phyloP scores from a whole-genome alignment of 345 rosid genomes.

The Iberis pinnata region DNA sequence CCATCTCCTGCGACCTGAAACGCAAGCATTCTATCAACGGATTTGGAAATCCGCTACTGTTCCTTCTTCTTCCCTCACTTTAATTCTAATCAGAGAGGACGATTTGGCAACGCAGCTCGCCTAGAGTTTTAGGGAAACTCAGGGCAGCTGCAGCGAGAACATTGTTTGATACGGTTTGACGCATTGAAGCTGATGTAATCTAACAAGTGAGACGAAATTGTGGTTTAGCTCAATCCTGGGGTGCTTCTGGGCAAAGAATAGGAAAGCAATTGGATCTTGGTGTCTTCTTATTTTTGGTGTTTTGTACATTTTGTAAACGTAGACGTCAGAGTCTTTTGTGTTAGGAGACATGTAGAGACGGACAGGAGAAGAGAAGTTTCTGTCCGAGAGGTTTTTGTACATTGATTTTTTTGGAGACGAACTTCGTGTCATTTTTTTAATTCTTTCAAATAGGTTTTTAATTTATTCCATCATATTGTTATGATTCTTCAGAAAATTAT shows the following conservation, averaged over 20 bases:
- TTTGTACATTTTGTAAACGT: conserved; percentile 30
- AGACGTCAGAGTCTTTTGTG: conserved; percentile 19
- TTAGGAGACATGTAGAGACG: conserved; percentile 21
- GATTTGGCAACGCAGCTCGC: conserved; percentile 13
- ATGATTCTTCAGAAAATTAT: not conserved
- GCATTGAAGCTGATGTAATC: conserved; percentile 28
- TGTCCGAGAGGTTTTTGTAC: conserved; percentile 31
- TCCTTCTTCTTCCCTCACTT: conserved; percentile 6
- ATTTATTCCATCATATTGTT: conserved; percentile 23
- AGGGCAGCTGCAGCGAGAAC: conserved; percentile 19
- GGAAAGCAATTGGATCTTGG: conserved; percentile 16
- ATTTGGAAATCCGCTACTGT: too few species aligned
- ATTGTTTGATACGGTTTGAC: conserved; percentile 30
- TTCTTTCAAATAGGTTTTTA: conserved; percentile 18
- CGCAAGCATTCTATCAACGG: too few species aligned
- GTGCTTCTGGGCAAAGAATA: conserved; percentile 19
- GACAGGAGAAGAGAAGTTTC: conserved; percentile 10
- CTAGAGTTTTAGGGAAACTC: conserved; percentile 15
- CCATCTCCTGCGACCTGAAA: conserved; percentile 26
- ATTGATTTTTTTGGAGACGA: conserved; percentile 21
- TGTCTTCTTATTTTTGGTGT: conserved; percentile 17
- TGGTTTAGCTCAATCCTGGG: conserved; percentile 13
- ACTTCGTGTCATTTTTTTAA: conserved; percentile 9
- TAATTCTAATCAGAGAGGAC: conserved; percentile 26
- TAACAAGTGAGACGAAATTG: conserved; percentile 16